A percentile compares a stretch with the other conserved stretches of the same genome.
Evolutionary conservation across 73 alveolate species (phyloP).

Genomic region (Loxodes magnus): DNA sequence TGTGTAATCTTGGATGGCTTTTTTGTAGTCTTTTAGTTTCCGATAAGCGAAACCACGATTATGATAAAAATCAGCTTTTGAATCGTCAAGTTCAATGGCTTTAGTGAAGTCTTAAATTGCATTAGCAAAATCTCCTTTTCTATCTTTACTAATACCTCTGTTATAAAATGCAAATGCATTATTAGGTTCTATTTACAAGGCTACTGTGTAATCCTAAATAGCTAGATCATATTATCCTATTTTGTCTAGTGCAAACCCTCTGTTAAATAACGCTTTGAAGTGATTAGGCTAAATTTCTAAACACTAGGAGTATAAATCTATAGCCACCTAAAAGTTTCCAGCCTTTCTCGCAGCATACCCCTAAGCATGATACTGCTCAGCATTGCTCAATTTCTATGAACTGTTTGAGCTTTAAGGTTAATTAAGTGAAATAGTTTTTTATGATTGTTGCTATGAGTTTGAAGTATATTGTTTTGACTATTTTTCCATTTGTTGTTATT

Average conservation of each 20-base stretch:
- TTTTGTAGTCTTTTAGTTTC: constrained; percentile 66
- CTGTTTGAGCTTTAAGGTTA: no score
- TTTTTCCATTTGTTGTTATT: no score
- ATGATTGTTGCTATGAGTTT: no score
- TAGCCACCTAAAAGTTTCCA: constrained; percentile 39
- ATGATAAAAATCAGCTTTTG: constrained; percentile 92
- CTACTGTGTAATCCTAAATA: constrained; percentile 66
- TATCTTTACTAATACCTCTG: constrained; percentile 87
- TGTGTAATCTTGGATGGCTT: constrained; percentile 82
- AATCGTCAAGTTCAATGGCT: constrained; percentile 82
- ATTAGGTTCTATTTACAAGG: constrained; percentile 81
- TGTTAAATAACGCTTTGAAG: constrained; percentile 48
- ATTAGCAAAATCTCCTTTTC: constrained; percentile 81
- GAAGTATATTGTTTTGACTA: no score
- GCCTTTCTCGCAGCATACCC: constrained; percentile 49
- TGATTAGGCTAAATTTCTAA: constrained; percentile 38
- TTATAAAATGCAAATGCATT: constrained; percentile 89
- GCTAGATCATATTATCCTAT: constrained; percentile 86
- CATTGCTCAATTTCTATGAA: no score
- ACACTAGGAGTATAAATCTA: constrained; percentile 28
- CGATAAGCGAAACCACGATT: constrained; percentile 91
- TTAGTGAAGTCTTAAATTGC: constrained; percentile 83
- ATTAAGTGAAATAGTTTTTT: no score
- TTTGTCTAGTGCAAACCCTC: constrained; percentile 96
- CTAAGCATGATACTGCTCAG: constrained; percentile 31